Percentiles rank a stretch among this genome's conserved stretches.
Conservation (phyloP, 495 filamentous ascomycete species). For the Opeltia flavorubescens region DNA sequence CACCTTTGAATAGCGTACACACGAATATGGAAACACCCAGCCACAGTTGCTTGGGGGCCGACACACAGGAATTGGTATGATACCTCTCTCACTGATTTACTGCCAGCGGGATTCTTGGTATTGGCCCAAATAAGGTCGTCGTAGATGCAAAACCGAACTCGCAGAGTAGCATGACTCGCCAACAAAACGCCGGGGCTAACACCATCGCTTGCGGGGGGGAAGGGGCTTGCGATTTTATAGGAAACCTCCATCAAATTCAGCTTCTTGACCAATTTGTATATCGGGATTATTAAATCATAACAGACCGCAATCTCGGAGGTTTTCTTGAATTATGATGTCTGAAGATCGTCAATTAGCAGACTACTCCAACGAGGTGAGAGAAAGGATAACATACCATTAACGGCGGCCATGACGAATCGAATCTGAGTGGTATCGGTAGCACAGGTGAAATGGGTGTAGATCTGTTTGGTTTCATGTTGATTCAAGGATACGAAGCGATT, state of each 20-base stretch:
- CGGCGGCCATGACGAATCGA: slow-evolving; percentile 98
- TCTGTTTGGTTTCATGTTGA: slow-evolving; percentile 97
- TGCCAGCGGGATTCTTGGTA: no score
- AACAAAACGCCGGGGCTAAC: slow-evolving; percentile 2
- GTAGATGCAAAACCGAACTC: no score
- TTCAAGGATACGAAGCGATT: slow-evolving; percentile 95
- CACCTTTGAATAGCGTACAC: no score
- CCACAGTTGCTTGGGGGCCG: no score
- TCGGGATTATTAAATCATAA: slow-evolving; percentile 41
- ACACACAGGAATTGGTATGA: no score
- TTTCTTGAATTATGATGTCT: slow-evolving; percentile 99
- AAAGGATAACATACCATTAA: slow-evolving; percentile 90
- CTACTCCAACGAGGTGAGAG: neutral
- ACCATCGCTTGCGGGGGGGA: slow-evolving; percentile 1
- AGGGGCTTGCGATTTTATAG: neutral
- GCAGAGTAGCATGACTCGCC: no score
- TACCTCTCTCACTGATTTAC: no score
- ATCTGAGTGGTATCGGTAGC: slow-evolving; percentile 97
- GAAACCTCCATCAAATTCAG: slow-evolving; percentile 2
- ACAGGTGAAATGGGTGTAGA: slow-evolving; percentile 99
- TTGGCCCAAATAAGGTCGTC: no score
- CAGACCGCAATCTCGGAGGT: slow-evolving; percentile 91
- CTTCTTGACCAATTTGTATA: neutral
- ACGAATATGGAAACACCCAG: no score
- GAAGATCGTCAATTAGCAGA: slow-evolving; percentile 10